Base-by-base conservation (phyloP, 192 early-diverging fungal species). In the Chytriomyces sp. region DNA sequence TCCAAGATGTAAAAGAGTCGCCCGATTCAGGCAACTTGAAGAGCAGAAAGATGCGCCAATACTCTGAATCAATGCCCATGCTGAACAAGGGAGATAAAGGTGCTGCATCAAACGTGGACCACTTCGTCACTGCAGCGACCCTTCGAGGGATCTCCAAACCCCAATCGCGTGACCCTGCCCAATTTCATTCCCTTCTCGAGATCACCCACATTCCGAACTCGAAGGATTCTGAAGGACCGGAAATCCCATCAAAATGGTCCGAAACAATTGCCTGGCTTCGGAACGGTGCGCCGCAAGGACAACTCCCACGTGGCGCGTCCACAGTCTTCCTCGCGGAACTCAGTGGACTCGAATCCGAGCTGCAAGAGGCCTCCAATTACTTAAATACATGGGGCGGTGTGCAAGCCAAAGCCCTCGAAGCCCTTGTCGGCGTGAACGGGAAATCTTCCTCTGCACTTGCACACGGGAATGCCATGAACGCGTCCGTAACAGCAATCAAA, bases 341-440 rank as follows among this genome's bases (percentile, higher is more conserved):
- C 5, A 12, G 25, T 5, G 26, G 14, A 17, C n/a, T 70, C 36
- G 68, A 70, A 5, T 1, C 36, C 5, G 52, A 70, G 37, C 54
- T 52, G 10, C 33, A 70, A 59, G 33, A 59, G 5, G 39, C 68
- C 4, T 12, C 26, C 17, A 2, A 6, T 4, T 56, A 59, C 39
- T 59, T 70, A 3, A 38, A 70, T 41, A 70, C 25, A 12, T 70
- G 68, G 68, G 57, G 31, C 10, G 17, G 28, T 22, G 56, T 70
- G 5, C 68, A 70, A 59, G 40, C 53, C 12, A 70, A 59, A 39
- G 68, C 68, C 2, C 31, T 70, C 2, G 68, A 70, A 31, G 34
- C 68, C 22, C 39, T 70, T 1, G 68, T 70, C 22, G 28, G 68
- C 41, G 56, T 70, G 5, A 54, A 70, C 39, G 40, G 34, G 25